Conservation (phyloP, 129 eudicot species). For the Flaveria bidentis region DNA sequence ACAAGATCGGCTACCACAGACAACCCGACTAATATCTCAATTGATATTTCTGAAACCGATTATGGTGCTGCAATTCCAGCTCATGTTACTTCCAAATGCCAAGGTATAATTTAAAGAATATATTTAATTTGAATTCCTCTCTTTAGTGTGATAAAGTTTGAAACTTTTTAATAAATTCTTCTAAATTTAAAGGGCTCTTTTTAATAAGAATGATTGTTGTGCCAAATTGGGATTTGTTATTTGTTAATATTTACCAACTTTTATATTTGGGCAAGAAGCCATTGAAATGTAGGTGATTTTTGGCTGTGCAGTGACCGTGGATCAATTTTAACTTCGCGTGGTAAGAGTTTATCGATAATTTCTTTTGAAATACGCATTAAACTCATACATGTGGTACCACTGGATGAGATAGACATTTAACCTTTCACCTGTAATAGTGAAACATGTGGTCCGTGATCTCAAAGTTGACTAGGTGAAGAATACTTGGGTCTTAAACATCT, state of each 20-base stretch:
- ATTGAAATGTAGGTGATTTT: constrained; percentile 62
- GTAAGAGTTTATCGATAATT: constrained; percentile 36
- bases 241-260: constrained; percentile 21
- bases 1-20: constrained; percentile 46
- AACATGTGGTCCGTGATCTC: neutral
- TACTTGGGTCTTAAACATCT: constrained; percentile 7
- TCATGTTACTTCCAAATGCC: constrained; percentile 77
- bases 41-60: constrained; percentile 36
- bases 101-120: constrained; percentile 45
- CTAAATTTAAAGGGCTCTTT: too few species aligned
- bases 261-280: constrained; percentile 66
- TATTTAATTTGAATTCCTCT: neutral
- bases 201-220: neutral
- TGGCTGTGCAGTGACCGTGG: constrained; percentile 37
- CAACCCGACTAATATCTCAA: constrained; percentile 38
- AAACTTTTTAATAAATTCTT: neutral
- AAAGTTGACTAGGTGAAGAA: constrained; percentile 9
- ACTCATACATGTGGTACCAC: neutral
- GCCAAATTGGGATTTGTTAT: constrained; percentile 7
- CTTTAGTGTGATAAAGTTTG: neutral
- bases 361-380: constrained; percentile 5
- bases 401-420: neutral
- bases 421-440: neutral
- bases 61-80: constrained; percentile 38
- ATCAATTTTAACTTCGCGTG: constrained; percentile 50